Conservation (phyloP, 2,329 filamentous ascomycete species). For the Zasmidium citrigriseum region DNA sequence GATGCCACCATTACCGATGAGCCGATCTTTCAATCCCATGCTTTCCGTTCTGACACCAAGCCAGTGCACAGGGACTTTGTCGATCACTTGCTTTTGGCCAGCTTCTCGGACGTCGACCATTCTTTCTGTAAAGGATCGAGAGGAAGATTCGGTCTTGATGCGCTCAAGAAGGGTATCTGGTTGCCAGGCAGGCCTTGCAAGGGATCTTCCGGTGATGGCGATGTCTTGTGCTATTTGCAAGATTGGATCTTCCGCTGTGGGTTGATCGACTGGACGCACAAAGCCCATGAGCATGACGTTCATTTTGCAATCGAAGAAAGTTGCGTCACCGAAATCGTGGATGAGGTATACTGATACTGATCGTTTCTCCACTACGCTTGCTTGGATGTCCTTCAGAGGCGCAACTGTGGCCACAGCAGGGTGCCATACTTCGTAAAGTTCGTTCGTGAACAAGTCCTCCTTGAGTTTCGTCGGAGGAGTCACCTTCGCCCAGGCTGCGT, state of each 20-base stretch:
- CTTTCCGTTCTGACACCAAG: constrained; percentile 7
- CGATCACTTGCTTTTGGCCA: neutral
- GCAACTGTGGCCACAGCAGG: neutral
- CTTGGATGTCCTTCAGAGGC: neutral
- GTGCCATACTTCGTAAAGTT: neutral
- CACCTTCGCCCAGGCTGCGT: neutral
- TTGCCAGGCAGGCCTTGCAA: neutral
- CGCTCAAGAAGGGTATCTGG: neutral
- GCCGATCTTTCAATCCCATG: constrained; percentile 3
- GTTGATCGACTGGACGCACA: neutral
- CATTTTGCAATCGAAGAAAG: neutral
- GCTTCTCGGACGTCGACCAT: neutral
- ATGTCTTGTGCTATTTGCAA: neutral
- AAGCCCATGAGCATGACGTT: neutral
- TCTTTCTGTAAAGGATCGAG: neutral
- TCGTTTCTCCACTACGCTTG: neutral
- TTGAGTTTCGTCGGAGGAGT: neutral
- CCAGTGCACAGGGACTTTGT: constrained; percentile 7
- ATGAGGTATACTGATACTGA: neutral
- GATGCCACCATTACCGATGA: constrained; percentile 7
- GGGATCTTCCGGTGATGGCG: neutral
- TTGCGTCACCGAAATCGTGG: neutral
- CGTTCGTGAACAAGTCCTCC: neutral
- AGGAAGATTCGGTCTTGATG: neutral
- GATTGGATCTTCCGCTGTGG: neutral